Conservation (phyloP, 202 grass and related monocot species). For the Setaria italica region DNA sequence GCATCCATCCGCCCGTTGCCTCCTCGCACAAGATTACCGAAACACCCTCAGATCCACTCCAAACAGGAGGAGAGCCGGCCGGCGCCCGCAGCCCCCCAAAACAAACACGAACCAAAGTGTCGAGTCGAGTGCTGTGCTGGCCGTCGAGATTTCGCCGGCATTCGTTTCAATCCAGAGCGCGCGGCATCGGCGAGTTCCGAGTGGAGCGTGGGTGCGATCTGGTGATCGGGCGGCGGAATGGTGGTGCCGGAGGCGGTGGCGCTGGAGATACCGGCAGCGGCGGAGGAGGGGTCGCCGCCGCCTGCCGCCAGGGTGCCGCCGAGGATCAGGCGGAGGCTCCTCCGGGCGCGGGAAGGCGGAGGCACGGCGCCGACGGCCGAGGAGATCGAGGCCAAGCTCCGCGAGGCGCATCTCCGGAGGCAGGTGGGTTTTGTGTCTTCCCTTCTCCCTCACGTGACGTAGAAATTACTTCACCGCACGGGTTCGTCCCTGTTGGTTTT, state of each 20-base stretch:
- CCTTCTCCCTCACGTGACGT: constrained; percentile 13
- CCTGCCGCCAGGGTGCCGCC: constrained; percentile 61
- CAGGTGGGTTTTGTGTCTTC: constrained; percentile 50
- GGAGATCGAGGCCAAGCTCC: constrained; percentile 90
- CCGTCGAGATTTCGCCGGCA: background rate
- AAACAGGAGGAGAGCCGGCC: background rate
- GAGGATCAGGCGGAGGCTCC: constrained; percentile 81
- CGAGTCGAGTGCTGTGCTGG: background rate
- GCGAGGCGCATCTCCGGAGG: constrained; percentile 67
- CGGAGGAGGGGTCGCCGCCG: constrained; percentile 55
- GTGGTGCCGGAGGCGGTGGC: constrained; percentile 60
- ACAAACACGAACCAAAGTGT: background rate
- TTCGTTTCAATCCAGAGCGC: background rate
- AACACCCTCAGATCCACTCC: constrained; percentile 26
- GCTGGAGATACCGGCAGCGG: constrained; percentile 67
- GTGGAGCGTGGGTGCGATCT: background rate
- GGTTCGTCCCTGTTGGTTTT: background rate
- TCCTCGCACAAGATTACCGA: background rate
- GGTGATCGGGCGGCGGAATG: constrained; percentile 40
- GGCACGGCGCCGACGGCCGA: constrained; percentile 56
- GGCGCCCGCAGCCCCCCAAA: background rate
- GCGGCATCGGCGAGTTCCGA: background rate
- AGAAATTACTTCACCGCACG: background rate
- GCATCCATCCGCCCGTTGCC: background rate
- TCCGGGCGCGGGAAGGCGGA: constrained; percentile 23